Percentiles rank a stretch among this genome's conserved stretches.
phyloP scores from a whole-genome alignment of 805 yeast species.

The Yamadazyma phyllophila region DNA sequence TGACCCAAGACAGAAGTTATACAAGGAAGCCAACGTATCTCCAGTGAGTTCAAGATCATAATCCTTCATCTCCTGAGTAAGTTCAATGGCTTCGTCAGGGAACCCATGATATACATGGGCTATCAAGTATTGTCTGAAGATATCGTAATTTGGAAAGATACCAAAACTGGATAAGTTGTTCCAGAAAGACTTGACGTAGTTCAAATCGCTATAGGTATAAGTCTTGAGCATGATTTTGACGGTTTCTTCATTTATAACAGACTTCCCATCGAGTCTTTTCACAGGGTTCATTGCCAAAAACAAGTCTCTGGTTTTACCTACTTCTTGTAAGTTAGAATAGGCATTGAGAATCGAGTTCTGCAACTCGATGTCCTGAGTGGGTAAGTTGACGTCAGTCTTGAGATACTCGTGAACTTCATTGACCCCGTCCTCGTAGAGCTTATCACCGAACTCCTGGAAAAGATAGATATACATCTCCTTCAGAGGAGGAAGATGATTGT shows the following conservation, averaged over 20 bases:
- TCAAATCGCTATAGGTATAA: conserved; percentile 51
- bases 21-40: conserved; percentile 46
- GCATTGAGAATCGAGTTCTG: conserved; percentile 66
- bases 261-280: conserved; percentile 23
- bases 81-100: conserved; percentile 52
- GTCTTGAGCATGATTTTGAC: conserved; percentile 66
- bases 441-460: conserved; percentile 59
- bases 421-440: conserved; percentile 62
- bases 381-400: conserved; percentile 56
- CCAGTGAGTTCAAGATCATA: conserved; percentile 44
- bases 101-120: conserved; percentile 70
- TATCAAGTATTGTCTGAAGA: conserved; percentile 59
- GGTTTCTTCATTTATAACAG: conserved; percentile 54
- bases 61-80: conserved; percentile 47
- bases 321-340: conserved; percentile 55
- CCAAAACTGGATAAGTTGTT: conserved; percentile 52
- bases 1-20: conserved; percentile 40
- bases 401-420: conserved; percentile 59
- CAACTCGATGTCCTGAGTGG: conserved; percentile 51
- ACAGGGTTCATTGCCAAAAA: conserved; percentile 58
- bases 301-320: conserved; percentile 53
- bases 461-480: conserved; percentile 57
- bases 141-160: conserved; percentile 49
- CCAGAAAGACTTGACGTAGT: conserved; percentile 63
- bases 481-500: conserved; percentile 28